Evolutionary conservation across 441 rosid genomes (phyloP).

Genomic region (Iberis amara): DNA sequence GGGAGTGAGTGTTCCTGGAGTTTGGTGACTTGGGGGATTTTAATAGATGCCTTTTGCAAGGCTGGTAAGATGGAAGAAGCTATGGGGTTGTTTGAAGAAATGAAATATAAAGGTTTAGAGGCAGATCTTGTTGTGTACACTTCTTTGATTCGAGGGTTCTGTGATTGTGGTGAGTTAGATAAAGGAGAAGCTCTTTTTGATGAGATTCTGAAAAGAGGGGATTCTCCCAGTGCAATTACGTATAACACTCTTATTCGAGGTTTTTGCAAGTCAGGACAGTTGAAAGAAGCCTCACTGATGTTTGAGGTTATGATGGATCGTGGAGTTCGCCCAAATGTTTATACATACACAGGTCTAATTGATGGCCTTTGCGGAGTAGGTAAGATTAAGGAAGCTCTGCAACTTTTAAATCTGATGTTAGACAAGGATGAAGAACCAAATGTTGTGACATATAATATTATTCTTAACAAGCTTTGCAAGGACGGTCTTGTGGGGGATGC

Average conservation of each 20-base stretch:
- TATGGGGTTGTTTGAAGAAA: constrained; percentile 30
- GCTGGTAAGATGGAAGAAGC: constrained; percentile 41
- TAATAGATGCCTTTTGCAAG: constrained; percentile 46
- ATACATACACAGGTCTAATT: constrained; percentile 43
- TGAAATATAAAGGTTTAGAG: constrained; percentile 38
- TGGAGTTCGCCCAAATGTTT: constrained; percentile 47
- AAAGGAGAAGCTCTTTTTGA: constrained; percentile 41
- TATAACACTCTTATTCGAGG: constrained; percentile 37
- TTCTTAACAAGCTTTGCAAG: constrained; percentile 55
- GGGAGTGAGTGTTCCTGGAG: constrained; percentile 26
- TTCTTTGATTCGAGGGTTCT: constrained; percentile 43
- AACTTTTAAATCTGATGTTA: constrained; percentile 44
- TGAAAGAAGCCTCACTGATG: constrained; percentile 38
- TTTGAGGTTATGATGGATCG: constrained; percentile 40
- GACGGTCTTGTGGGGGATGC: constrained; percentile 45
- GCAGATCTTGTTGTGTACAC: constrained; percentile 47
- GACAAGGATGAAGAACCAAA: constrained; percentile 44
- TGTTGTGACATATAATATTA: constrained; percentile 48
- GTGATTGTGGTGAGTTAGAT: constrained; percentile 34
- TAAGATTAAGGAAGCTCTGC: constrained; percentile 43
- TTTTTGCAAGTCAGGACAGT: constrained; percentile 38
- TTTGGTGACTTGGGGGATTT: constrained; percentile 38
- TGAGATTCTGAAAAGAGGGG: constrained; percentile 42
- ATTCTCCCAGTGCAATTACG: constrained; percentile 36
- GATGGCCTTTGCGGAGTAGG: constrained; percentile 54